Conservation (phyloP, 2,329 filamentous ascomycete species). For the Phyllosticta citrichinensis region DNA sequence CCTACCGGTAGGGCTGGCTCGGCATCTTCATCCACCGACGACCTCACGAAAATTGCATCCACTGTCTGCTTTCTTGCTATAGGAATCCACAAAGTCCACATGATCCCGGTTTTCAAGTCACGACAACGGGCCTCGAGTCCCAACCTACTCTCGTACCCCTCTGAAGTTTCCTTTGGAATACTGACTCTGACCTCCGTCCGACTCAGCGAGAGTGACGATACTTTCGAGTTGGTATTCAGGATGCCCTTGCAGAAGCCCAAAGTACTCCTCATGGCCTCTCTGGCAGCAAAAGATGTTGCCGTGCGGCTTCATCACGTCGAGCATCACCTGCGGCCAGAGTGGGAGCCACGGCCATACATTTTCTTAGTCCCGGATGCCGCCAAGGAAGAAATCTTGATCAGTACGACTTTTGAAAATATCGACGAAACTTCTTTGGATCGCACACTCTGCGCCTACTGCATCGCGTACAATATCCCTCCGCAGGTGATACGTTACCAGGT, state of each 20-base stretch:
- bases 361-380: slow-evolving; percentile 48
- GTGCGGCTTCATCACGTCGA: slow-evolving; percentile 51
- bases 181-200: slow-evolving; percentile 51
- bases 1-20: slow-evolving; percentile 45
- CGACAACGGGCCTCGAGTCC: slow-evolving; percentile 45
- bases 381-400: slow-evolving; percentile 24
- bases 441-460: slow-evolving; percentile 59
- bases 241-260: slow-evolving; percentile 46
- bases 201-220: slow-evolving; percentile 53
- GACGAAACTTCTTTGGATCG: slow-evolving; percentile 53
- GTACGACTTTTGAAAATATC: slow-evolving; percentile 41
- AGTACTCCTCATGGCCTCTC: slow-evolving; percentile 52
- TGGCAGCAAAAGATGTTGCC: slow-evolving; percentile 54
- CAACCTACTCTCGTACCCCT: slow-evolving; percentile 41
- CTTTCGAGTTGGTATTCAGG: slow-evolving; percentile 56
- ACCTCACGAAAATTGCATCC: slow-evolving; percentile 54
- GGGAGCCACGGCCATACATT: slow-evolving; percentile 52
- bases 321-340: slow-evolving; percentile 55
- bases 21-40: slow-evolving; percentile 55
- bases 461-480: slow-evolving; percentile 58
- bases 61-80: slow-evolving; percentile 59
- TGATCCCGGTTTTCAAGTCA: slow-evolving; percentile 54
- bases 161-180: slow-evolving; percentile 50
- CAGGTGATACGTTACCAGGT: slow-evolving; percentile 52
- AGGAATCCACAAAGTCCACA: slow-evolving; percentile 58